phyloP scores from a whole-genome alignment of 306 rosid genomes.

The Castanea sativa region DNA sequence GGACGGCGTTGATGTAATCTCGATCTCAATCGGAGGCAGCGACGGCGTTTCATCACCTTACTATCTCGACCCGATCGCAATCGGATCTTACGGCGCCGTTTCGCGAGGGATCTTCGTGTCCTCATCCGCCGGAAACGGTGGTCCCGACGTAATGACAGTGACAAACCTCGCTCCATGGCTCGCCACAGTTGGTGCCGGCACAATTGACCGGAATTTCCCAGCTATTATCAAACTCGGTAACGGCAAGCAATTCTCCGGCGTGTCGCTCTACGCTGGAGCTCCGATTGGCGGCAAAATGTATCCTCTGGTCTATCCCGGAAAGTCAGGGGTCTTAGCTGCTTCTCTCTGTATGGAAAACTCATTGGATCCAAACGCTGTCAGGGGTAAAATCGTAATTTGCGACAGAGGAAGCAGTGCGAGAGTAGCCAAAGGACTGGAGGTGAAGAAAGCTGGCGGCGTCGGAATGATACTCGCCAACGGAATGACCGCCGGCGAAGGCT shows the following conservation, averaged over 20 bases:
- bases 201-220: constrained; percentile 84
- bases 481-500: constrained; percentile 74
- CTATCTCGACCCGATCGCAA: constrained; percentile 85
- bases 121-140: constrained; percentile 80
- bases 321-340: constrained; percentile 56
- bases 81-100: constrained; percentile 84
- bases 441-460: constrained; percentile 79
- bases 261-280: constrained; percentile 67
- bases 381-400: constrained; percentile 75
- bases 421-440: constrained; percentile 83
- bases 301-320: constrained; percentile 71
- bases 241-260: constrained; percentile 61
- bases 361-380: constrained; percentile 56
- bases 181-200: constrained; percentile 86
- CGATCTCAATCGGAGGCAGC: constrained; percentile 82
- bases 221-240: constrained; percentile 59
- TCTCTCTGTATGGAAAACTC: constrained; percentile 88
- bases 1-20: constrained; percentile 85
- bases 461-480: constrained; percentile 91
- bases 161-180: constrained; percentile 86
- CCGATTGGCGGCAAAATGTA: constrained; percentile 63
- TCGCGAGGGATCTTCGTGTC: constrained; percentile 73
- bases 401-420: constrained; percentile 81
- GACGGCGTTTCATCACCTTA: constrained; percentile 74
- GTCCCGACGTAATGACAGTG: constrained; percentile 78